Base-by-base conservation (phyloP, 495 filamentous ascomycete genomes). In the Extremus antarcticus region DNA sequence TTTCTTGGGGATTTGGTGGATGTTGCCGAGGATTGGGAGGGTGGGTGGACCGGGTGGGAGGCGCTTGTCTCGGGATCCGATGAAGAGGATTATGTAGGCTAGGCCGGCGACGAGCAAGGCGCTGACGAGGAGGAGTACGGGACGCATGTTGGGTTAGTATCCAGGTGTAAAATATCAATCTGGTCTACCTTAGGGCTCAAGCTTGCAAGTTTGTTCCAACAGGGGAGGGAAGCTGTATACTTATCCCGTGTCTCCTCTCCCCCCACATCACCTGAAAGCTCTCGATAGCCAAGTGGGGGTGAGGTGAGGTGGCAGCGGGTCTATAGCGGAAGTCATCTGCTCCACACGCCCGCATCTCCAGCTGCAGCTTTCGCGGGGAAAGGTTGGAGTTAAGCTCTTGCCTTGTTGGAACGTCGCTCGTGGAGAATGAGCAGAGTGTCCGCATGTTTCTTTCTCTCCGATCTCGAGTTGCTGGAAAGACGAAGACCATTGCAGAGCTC, bases 21-120 rank as follows among this genome's bases (percentile, higher is more conserved):
- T 43, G 56, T 75, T 75, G 19, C 71, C 72, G 1, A 73, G 55
- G 32, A 75, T 49, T 3, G 71, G 72, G 24, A 71, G 32, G 8
- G 70, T 73, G 41, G 69, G 66, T 25, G 72, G 72, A 1, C 72
- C 72, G 66, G 53, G 35, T 50, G 54, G 50, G 16, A 61, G 50
- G 29, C 43, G 53, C 50, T 57, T 53, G 25, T 56, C 53, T 17
- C 56, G 50, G 9, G 43, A 2, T 23, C 56, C 56, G 11, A 54
- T 29, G 29, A 25, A 51, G 20, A 57, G 55, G 22, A 17, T 43
- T n/a, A 52, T 16, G 48, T 57, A 57, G 3, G 50, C 21, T 2
- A 25, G 2, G 1, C 13, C 46, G 19, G 21, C 25, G 11, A 38
- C 54, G 24, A 56, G 39, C 8, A 56, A 38, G 4, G 54, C 54